phyloP scores from a whole-genome alignment of 495 filamentous ascomycete species.

The Penicillium paxilli region DNA sequence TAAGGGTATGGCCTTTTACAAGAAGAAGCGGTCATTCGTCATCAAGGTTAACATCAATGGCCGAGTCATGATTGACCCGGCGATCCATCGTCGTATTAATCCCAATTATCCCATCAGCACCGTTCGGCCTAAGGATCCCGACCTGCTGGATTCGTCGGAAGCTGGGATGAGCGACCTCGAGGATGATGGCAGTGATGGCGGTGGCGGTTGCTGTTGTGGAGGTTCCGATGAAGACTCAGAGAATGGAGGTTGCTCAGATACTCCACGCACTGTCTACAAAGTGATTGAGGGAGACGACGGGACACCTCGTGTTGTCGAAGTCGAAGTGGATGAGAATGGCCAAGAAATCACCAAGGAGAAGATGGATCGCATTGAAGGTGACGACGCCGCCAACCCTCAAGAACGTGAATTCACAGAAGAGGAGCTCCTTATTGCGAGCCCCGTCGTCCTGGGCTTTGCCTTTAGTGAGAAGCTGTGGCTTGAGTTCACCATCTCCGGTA shows the following conservation, averaged over 20 bases:
- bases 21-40: constrained; percentile 70
- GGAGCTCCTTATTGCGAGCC: constrained; percentile 86
- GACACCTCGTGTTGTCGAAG: constrained; percentile 55
- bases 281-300: constrained; percentile 65
- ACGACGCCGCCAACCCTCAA: constrained; percentile 32
- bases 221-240: constrained; percentile 54
- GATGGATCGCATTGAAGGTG: constrained; percentile 53
- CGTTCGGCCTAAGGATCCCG: constrained; percentile 74
- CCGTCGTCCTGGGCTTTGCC: constrained; percentile 88
- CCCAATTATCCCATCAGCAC: constrained; percentile 85
- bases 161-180: constrained; percentile 42
- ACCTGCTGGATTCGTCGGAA: constrained; percentile 60
- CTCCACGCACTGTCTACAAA: constrained; percentile 63
- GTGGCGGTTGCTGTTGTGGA: constrained; percentile 38
- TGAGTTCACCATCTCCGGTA: constrained; percentile 80
- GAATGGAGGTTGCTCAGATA: constrained; percentile 49
- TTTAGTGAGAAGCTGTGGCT: constrained; percentile 92
- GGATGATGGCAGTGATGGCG: constrained; percentile 40
- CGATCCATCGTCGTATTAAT: constrained; percentile 81
- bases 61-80: constrained; percentile 88
- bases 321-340: constrained; percentile 61
- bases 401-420: constrained; percentile 73
- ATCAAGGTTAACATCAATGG: constrained; percentile 89
- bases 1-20: constrained; percentile 78
- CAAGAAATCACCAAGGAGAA: constrained; percentile 66